Base-by-base conservation (phyloP, 208 protist species). In the Tritrichomonas foetus region DNA sequence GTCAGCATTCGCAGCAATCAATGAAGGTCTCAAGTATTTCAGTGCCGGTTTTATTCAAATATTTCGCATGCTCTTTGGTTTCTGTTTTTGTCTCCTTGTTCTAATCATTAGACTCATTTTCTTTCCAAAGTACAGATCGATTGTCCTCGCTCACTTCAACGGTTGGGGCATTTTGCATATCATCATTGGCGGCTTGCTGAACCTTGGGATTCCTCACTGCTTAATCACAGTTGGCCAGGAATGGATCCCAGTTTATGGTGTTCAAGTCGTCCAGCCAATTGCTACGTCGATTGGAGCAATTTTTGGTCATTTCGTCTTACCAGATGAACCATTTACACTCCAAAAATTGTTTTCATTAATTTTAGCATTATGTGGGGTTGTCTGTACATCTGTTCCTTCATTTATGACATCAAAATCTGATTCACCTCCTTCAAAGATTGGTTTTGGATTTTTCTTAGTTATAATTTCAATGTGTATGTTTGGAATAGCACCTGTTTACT, bases 401-500 rank as follows among this genome's bases (percentile, higher is more conserved):
- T 82, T 82, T 25, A 82, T 14, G 50, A 25, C 47, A 14, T 14
- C 74, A 82, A 20, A 75, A 13, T 75, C 69, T 47, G 41, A 27
- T 36, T 27, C n/a, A 20, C 20, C 33, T 0, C n/a, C 74, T 22
- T 33, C 41, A 14, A 82, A 82, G 33, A 82, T 50, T 14, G 3
- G 9, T 36, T 8, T 82, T 2, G 41, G 74, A 0, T 82, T 50
- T 44, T 47, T 82, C 25, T 53, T 82, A n/a, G 41, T 82, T 82
- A 50, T 82, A 20, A 82, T 82, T 1, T 47, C 41, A n/a, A 36
- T 82, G 3, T 14, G 27, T 53, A 47, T 82, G 33, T 82, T 82
- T 82, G 74, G 74, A 20, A 50, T 50, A 50, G 74, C 74, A n/a
- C 41, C 74, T 50, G 74, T 82, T n/a, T 82, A 50, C 30, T 82